phyloP scores from a whole-genome alignment of 116 monocot genomes.

The Papilionanthe hybrid region DNA sequence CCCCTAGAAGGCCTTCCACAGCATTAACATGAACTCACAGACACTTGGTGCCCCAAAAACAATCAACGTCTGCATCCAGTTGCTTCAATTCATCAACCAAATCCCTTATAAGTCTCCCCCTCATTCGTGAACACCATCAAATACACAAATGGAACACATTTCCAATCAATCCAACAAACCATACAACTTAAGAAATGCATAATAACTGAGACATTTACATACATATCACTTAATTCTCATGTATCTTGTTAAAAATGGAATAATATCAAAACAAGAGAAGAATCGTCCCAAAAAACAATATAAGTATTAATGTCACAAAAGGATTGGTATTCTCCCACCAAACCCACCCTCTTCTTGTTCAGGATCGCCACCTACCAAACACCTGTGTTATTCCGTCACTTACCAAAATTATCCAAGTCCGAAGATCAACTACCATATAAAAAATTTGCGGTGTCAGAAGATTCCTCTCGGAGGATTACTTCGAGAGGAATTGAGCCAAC shows the following conservation, averaged over 20 bases:
- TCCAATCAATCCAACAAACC: background rate
- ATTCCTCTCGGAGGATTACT: too few relatives aligned
- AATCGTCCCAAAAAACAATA: background rate
- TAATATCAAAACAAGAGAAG: background rate
- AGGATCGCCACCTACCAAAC: conserved; percentile 3
- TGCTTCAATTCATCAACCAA: conserved; percentile 94
- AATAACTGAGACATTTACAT: too few relatives aligned
- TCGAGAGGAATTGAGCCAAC: too few relatives aligned
- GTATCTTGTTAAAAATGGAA: background rate
- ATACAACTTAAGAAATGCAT: background rate
- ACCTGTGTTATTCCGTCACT: too few relatives aligned
- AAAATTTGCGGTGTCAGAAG: too few relatives aligned
- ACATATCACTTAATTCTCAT: too few relatives aligned
- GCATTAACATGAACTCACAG: conserved; percentile 86
- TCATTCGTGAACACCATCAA: conserved; percentile 98
- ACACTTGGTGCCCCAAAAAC: conserved; percentile 94
- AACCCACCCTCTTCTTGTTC: background rate
- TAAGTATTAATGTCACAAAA: background rate
- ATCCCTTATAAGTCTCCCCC: conserved; percentile 95
- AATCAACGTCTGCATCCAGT: conserved; percentile 91
- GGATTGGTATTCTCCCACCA: background rate
- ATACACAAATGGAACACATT: conserved; percentile 51
- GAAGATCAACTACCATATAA: too few relatives aligned
- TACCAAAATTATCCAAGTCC: too few relatives aligned
- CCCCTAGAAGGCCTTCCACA: conserved; percentile 92